phyloP scores from a whole-genome alignment of 768 basidiomycete species.

The Cystobasidiopsis lactophilus region DNA sequence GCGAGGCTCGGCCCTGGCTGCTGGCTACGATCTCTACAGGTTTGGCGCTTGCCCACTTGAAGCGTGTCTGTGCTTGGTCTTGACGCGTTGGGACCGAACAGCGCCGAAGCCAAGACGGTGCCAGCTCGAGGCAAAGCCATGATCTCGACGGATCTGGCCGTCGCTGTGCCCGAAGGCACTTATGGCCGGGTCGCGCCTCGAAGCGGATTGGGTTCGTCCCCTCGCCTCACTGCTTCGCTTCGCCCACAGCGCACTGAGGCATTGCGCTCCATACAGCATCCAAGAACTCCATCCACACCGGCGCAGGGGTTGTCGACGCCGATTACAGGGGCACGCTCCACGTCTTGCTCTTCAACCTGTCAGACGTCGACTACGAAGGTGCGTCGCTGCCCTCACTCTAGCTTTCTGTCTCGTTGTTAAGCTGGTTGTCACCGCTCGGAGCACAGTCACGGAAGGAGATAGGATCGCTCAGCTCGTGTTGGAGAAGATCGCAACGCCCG shows the following conservation, averaged over 20 bases:
- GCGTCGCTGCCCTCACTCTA: too few species aligned
- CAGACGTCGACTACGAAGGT: constrained; percentile 76
- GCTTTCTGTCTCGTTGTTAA: too few species aligned
- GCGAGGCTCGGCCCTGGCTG: constrained; percentile 61
- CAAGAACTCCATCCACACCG: constrained; percentile 94
- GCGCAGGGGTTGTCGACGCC: constrained; percentile 89
- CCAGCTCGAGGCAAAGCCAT: constrained; percentile 81
- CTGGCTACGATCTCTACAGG: constrained; percentile 93
- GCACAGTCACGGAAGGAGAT: constrained; percentile 68
- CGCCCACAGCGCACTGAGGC: background rate
- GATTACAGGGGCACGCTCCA: constrained; percentile 85
- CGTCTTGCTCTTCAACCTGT: constrained; percentile 78
- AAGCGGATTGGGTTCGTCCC: constrained; percentile 61
- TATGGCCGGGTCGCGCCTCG: constrained; percentile 94
- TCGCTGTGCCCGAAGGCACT: constrained; percentile 78
- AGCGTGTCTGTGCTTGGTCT: background rate
- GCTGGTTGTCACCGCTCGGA: background rate
- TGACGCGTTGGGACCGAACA: constrained; percentile 20
- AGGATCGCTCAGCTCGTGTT: constrained; percentile 89
- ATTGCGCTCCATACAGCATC: constrained; percentile 36
- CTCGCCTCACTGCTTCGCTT: background rate
- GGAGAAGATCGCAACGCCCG: constrained; percentile 70
- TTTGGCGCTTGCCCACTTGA: constrained; percentile 22
- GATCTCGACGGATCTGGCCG: constrained; percentile 71
- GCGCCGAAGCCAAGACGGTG: constrained; percentile 62